Conservation (phyloP, 441 rosid genomes). For the Adansonia rubrostipa region DNA sequence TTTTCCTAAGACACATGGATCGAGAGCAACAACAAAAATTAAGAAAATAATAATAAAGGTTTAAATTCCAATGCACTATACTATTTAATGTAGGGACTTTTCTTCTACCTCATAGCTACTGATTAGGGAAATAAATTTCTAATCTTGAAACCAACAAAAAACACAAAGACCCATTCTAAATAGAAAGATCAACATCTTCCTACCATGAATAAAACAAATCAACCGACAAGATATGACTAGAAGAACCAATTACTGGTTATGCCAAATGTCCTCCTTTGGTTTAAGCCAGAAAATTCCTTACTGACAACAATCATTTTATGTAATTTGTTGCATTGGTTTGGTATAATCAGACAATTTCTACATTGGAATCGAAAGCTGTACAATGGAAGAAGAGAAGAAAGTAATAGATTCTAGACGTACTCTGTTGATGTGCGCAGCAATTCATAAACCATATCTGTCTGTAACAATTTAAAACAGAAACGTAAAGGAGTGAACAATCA, state of each 20-base stretch:
- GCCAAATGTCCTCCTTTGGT: background rate
- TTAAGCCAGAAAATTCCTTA: conserved; percentile 13
- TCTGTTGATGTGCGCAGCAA: conserved; percentile 94
- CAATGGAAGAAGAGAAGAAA: conserved; percentile 16
- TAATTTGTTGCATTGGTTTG: conserved; percentile 11
- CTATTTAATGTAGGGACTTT: background rate
- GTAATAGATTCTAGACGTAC: conserved; percentile 50
- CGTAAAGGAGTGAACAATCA: conserved; percentile 16
- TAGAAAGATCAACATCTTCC: background rate
- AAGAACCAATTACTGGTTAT: conserved; percentile 8
- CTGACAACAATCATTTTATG: background rate
- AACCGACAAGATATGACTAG: background rate
- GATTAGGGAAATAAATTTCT: background rate
- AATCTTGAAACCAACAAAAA: conserved; percentile 13
- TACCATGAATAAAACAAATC: background rate
- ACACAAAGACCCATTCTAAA: background rate
- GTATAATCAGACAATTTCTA: conserved; percentile 10
- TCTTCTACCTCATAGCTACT: background rate
- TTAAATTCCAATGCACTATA: conserved; percentile 5
- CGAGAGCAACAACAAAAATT: background rate
- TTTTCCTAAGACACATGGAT: background rate
- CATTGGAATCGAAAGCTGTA: conserved; percentile 10
- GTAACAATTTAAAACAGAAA: conserved; percentile 36
- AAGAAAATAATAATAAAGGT: background rate
- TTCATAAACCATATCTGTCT: conserved; percentile 99